Percentiles rank a stretch among this genome's conserved stretches.
phyloP scores from a whole-genome alignment of 495 filamentous ascomycete species.

The Aspergillus saccharolyticus region DNA sequence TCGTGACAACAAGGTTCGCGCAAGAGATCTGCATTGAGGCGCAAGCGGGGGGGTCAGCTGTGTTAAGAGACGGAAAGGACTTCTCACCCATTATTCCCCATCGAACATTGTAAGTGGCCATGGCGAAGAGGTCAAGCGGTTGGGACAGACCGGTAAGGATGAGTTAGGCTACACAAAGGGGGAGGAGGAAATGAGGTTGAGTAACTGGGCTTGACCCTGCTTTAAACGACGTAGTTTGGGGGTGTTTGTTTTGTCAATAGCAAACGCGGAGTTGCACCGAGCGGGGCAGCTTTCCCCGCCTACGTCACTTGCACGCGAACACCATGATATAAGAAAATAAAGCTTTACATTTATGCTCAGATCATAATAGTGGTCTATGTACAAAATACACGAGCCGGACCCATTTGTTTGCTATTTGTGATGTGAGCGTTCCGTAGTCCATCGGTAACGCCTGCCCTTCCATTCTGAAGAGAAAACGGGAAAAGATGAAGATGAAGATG shows the following conservation, averaged over 20 bases:
- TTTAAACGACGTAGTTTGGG: too few relatives aligned
- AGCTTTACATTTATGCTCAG: not conserved
- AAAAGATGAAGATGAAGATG: too few relatives aligned
- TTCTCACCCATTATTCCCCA: slow-evolving; percentile 72
- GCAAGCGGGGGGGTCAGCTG: too few relatives aligned
- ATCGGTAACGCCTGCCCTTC: too few relatives aligned
- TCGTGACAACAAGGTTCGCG: not conserved
- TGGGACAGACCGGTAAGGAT: not conserved
- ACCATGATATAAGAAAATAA: not conserved
- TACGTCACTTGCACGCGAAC: slow-evolving; percentile 3
- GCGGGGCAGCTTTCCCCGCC: slow-evolving; percentile 22
- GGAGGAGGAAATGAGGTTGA: not conserved
- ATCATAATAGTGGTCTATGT: not conserved
- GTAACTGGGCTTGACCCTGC: not conserved
- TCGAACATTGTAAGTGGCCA: slow-evolving; percentile 55
- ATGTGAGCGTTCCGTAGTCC: not conserved
- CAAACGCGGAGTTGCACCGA: slow-evolving; percentile 28
- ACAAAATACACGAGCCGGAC: not conserved
- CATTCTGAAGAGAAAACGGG: too few relatives aligned
- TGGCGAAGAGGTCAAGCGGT: slow-evolving; percentile 17
- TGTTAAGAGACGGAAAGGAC: not conserved
- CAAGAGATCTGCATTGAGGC: too few relatives aligned
- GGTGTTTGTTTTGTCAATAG: not conserved
- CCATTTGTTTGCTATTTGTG: not conserved
- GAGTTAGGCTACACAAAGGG: not conserved